Evolutionary conservation across 2,329 filamentous ascomycete genomes (phyloP).

Genomic region (Neofusicoccum ribis): DNA sequence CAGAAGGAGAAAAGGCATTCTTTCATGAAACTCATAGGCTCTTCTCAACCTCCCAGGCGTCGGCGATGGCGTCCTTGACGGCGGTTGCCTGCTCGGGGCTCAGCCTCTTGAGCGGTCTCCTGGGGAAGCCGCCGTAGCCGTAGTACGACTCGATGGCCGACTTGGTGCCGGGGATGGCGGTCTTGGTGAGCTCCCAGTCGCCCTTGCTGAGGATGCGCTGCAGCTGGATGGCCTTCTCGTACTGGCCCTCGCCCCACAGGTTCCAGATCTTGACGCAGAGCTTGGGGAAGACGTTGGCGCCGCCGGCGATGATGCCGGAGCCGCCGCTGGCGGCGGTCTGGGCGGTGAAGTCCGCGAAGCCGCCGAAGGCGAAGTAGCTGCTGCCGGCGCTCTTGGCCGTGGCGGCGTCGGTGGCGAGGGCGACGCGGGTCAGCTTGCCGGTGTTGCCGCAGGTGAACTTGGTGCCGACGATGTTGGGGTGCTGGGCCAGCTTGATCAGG

Average conservation of each 20-base stretch:
- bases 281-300: constrained; percentile 84
- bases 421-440: constrained; percentile 83
- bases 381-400: constrained; percentile 55
- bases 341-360: constrained; percentile 83
- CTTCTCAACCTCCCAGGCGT: constrained; percentile 67
- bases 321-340: constrained; percentile 79
- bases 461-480: constrained; percentile 82
- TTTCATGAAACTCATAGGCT: constrained; percentile 30
- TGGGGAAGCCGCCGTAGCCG: constrained; percentile 77
- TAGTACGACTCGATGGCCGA: constrained; percentile 76
- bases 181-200: constrained; percentile 82
- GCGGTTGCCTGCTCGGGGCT: constrained; percentile 55
- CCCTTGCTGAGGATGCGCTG: constrained; percentile 77
- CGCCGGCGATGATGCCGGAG: constrained; percentile 80
- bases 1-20: background rate
- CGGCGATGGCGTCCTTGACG: constrained; percentile 46
- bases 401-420: constrained; percentile 68
- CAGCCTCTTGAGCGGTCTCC: constrained; percentile 69
- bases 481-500: constrained; percentile 74
- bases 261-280: constrained; percentile 77
- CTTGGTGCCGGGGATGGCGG: constrained; percentile 84
- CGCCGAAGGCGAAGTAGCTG: constrained; percentile 80
- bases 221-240: constrained; percentile 70
- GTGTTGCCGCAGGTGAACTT: constrained; percentile 94
- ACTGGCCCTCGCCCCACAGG: constrained; percentile 70